A percentile compares a stretch with the other conserved stretches of the same genome.
phyloP scores from a whole-genome alignment of 2,329 filamentous ascomycete genomes.

The Calonectria pteridis region DNA sequence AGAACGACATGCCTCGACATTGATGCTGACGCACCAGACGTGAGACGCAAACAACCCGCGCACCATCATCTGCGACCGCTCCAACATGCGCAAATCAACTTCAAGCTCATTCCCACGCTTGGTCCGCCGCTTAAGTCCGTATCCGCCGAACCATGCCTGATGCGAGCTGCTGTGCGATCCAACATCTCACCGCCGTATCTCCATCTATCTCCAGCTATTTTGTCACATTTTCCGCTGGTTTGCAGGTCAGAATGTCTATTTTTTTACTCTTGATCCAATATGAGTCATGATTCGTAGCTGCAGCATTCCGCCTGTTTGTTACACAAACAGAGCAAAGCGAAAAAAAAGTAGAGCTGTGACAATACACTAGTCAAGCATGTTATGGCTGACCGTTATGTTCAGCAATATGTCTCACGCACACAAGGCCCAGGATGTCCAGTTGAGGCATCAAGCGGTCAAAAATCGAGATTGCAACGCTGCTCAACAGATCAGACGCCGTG shows the following conservation, averaged over 20 bases:
- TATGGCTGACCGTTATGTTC: slow-evolving; percentile 36
- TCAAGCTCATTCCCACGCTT: not conserved
- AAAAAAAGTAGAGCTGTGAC: not conserved
- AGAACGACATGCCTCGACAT: not conserved
- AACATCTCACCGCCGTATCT: slow-evolving; percentile 22
- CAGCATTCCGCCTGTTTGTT: not conserved
- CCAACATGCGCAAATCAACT: not conserved
- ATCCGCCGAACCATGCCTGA: slow-evolving; percentile 24
- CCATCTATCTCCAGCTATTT: slow-evolving; percentile 22
- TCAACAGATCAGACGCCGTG: slow-evolving; percentile 1
- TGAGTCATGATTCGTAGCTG: not conserved
- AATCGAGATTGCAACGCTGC: slow-evolving; percentile 9
- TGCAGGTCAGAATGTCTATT: not conserved
- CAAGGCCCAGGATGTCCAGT: not conserved
- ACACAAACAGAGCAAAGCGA: not conserved
- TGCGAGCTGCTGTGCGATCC: slow-evolving; percentile 27
- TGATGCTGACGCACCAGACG: slow-evolving; percentile 1
- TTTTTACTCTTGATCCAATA: not conserved
- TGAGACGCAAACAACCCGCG: not conserved
- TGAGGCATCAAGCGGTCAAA: slow-evolving; percentile 17
- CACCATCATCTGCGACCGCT: not conserved
- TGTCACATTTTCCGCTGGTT: slow-evolving; percentile 19
- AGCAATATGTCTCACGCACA: not conserved
- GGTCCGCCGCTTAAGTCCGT: slow-evolving; percentile 36
- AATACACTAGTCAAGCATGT: slow-evolving; percentile 1